Conservation (phyloP, 768 basidiomycete species). For the Rhizopogon sp. region DNA sequence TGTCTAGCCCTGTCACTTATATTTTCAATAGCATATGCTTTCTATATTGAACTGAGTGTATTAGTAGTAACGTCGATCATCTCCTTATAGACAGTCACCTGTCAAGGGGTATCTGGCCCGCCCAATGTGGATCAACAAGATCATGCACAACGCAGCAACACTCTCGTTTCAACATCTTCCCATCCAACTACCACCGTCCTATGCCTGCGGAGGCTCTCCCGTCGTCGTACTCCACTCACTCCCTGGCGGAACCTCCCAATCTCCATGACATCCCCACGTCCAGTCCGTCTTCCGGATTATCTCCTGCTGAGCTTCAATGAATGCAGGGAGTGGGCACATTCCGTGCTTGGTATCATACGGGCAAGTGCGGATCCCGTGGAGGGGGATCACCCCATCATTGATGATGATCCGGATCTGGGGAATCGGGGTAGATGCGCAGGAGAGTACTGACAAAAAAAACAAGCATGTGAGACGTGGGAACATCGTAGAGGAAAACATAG, state of each 20-base stretch:
- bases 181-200: not conserved
- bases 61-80: not conserved
- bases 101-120: not conserved
- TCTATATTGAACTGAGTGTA: not conserved
- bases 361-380: conserved; percentile 75
- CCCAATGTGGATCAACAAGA: not conserved
- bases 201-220: not conserved
- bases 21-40: too few species aligned
- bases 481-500: not conserved
- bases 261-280: conserved; percentile 67
- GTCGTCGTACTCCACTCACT: conserved; percentile 45
- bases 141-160: not conserved
- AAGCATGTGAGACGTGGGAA: not conserved
- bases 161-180: not conserved
- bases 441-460: conserved; percentile 44
- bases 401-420: conserved; percentile 77
- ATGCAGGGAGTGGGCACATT: conserved; percentile 69
- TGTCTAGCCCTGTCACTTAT: too few species aligned
- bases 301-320: conserved; percentile 65
- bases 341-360: conserved; percentile 50
- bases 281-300: conserved; percentile 67
- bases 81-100: not conserved
- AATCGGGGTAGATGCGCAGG: conserved; percentile 44
- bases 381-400: conserved; percentile 83
- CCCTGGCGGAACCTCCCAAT: conserved; percentile 70